Conservation (phyloP, 345 rosid species). For the Acer saccharum region DNA sequence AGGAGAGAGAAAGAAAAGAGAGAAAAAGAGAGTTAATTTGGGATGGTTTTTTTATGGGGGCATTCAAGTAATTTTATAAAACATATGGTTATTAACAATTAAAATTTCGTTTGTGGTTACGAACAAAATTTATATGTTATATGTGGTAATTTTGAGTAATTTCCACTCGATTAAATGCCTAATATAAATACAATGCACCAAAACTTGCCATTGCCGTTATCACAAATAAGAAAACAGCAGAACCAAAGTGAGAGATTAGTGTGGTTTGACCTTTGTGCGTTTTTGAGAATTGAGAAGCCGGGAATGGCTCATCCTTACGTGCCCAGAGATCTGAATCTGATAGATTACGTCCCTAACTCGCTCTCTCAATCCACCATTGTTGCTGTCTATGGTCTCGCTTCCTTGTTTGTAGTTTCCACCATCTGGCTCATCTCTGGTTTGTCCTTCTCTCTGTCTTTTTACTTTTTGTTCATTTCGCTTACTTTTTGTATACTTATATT, state of each 20-base stretch:
- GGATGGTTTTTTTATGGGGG: too few relatives aligned
- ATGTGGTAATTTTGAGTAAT: too few relatives aligned
- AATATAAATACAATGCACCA: too few relatives aligned
- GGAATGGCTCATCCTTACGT: conserved; percentile 60
- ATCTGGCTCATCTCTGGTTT: conserved; percentile 81
- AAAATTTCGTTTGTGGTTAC: too few relatives aligned
- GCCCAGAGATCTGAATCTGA: conserved; percentile 75
- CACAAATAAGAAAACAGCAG: background rate
- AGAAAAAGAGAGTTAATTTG: too few relatives aligned
- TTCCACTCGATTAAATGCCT: too few relatives aligned
- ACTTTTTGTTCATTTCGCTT: background rate
- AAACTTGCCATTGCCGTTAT: too few relatives aligned
- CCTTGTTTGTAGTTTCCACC: conserved; percentile 57
- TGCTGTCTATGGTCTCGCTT: conserved; percentile 43
- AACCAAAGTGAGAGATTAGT: background rate
- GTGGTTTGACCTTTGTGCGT: background rate
- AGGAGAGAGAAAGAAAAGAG: too few relatives aligned
- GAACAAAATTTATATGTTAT: too few relatives aligned
- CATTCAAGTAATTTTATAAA: too few relatives aligned
- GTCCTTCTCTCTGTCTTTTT: conserved; percentile 4
- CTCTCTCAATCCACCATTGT: conserved; percentile 68
- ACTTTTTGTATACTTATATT: background rate
- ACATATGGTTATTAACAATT: too few relatives aligned
- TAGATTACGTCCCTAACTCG: conserved; percentile 57
- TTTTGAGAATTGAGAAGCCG: background rate